Evolutionary conservation across 2,329 filamentous ascomycete species (phyloP).

Genomic region (Pezicula carpinea): DNA sequence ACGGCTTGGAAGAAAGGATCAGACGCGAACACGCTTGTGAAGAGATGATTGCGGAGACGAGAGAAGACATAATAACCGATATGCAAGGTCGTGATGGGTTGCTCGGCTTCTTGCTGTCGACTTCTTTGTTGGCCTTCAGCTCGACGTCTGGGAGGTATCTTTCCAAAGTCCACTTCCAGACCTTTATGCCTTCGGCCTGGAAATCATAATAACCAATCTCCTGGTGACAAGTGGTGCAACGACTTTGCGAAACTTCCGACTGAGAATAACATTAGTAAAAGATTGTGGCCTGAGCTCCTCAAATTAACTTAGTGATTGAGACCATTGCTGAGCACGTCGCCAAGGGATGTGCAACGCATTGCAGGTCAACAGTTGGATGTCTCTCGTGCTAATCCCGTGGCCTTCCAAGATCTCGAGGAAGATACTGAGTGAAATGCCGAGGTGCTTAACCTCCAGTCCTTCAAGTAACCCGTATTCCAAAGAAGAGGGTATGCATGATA

Average conservation of each 20-base stretch:
- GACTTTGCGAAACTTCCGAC: too few species aligned
- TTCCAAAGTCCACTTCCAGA: conserved; percentile 25
- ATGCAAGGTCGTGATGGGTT: background rate
- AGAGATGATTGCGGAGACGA: background rate
- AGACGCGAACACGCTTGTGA: background rate
- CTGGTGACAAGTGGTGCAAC: conserved; percentile 15
- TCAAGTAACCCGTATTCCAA: conserved; percentile 36
- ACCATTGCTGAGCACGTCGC: too few species aligned
- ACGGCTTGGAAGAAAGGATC: background rate
- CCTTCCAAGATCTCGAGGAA: conserved; percentile 44
- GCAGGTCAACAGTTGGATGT: conserved; percentile 30
- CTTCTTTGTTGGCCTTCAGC: background rate
- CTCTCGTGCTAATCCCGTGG: conserved; percentile 45
- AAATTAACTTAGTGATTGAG: background rate
- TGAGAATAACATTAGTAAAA: conserved; percentile 1
- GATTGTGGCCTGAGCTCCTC: background rate
- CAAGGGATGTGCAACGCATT: too few species aligned
- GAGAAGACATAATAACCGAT: background rate
- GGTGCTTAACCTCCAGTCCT: conserved; percentile 27
- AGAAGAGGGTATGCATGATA: conserved; percentile 33
- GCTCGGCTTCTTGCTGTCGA: background rate
- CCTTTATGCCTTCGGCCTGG: conserved; percentile 16
- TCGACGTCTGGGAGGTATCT: background rate
- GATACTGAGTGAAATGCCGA: conserved; percentile 41
- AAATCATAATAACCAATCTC: conserved; percentile 22